phyloP scores from a whole-genome alignment of 441 rosid species.

The Macaranga tanarius region DNA sequence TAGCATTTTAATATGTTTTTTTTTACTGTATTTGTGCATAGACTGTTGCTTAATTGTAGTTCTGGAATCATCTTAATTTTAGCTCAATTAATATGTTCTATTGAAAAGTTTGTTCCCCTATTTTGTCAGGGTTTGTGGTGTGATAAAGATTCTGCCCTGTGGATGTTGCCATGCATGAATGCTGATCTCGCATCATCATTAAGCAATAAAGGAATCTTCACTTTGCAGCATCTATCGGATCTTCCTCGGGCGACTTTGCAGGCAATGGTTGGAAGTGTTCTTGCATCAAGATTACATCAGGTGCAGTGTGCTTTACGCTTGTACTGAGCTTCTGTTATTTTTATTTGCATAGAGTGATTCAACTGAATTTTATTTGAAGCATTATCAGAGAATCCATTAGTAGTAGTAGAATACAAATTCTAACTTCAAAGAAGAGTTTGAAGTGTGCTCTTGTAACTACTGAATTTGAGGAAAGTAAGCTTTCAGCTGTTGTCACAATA shows the following conservation, averaged over 20 bases:
- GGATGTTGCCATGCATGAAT: conserved; percentile 96
- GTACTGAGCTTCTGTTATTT: not conserved
- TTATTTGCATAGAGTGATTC: not conserved
- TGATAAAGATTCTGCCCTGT: conserved; percentile 67
- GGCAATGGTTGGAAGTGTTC: conserved; percentile 54
- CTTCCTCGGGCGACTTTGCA: conserved; percentile 63
- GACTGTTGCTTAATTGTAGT: not conserved
- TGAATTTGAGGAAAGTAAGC: not conserved
- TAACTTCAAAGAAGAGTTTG: not conserved
- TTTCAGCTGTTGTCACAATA: not conserved
- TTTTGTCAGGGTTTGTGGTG: conserved; percentile 83
- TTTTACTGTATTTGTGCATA: not conserved
- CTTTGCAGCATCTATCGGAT: conserved; percentile 68
- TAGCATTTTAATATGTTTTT: not conserved
- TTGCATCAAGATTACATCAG: conserved; percentile 63
- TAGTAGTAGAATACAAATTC: not conserved
- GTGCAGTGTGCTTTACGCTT: conserved; percentile 29
- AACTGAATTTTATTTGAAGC: not conserved
- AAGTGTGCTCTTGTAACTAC: not conserved
- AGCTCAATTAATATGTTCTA: not conserved
- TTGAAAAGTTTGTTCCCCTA: not conserved
- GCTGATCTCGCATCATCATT: conserved; percentile 53
- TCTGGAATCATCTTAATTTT: not conserved
- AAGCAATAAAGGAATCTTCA: conserved; percentile 52
- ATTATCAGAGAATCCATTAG: not conserved